Base-by-base conservation (phyloP, 83 land plant species). In the Thuja plicata region DNA sequence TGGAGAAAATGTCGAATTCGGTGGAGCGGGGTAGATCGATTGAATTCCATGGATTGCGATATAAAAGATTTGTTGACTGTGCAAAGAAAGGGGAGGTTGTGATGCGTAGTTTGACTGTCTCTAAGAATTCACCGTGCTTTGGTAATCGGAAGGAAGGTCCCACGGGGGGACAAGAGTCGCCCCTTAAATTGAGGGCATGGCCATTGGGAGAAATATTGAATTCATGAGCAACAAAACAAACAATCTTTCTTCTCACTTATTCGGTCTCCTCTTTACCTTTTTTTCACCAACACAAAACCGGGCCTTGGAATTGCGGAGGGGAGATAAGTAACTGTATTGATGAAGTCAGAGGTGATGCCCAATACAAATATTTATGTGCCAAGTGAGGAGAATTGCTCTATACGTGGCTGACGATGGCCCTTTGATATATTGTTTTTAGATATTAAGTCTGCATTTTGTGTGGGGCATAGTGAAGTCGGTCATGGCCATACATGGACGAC, bases 381-480 rank as follows among this genome's bases (percentile, higher is more conserved):
- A 19, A 34, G 37, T 0, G 6, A 34, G 37, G 5, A 3, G 16
- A 74, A 74, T 34, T 34, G 78, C 3, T 74, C 38, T 74, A 74
- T 74, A 74, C 78, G 78, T 74, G 78, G 78, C 78, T 74, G 78
- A 74, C 78, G 78, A 74, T 10, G 78, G 78, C 38, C 78, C 38
- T 32, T 35, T 32, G 78, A 34, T 34, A 74, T 30, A 74, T 74
- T 13, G 78, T 34, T 10, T 34, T 74, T 34, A 34, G 17, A 34
- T 34, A 8, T 38, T 10, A 74, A 34, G 34, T 74, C 34, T 74
- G 78, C 78, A 74, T 38, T 74, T 43, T 3, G 77, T 74, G 78
- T 74, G 78, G 78, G 78, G 78, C 78, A 74, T 13, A 15, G 38
- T 74, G 78, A 74, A 74, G 78, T 74, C 78, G 78, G 78, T 3